phyloP scores from a whole-genome alignment of 306 rosid species.

The Corylus avellana region DNA sequence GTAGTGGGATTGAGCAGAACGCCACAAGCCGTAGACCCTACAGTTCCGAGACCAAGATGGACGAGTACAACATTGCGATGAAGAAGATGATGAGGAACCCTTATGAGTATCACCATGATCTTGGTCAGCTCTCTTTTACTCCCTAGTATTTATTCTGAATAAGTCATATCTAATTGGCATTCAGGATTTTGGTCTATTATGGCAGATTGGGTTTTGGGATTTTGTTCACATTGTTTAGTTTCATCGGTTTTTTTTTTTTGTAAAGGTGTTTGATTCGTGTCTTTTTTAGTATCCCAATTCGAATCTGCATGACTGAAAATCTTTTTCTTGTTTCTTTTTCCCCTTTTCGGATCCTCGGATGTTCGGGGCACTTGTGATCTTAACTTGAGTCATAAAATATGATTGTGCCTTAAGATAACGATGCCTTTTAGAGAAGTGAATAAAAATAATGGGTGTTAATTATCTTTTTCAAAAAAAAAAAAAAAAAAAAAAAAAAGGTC shows the following conservation, averaged over 20 bases:
- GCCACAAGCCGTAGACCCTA: conserved; percentile 33
- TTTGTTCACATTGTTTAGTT: neutral
- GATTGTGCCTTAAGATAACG: neutral
- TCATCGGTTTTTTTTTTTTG: too few species aligned
- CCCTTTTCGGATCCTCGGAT: neutral
- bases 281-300: neutral
- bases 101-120: conserved; percentile 91
- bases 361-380: neutral
- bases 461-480: neutral
- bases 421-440: neutral
- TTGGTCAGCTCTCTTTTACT: conserved; percentile 62
- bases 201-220: neutral
- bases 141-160: conserved; percentile 10
- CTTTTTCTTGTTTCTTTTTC: neutral
- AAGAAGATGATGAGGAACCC: conserved; percentile 94
- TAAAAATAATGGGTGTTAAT: neutral
- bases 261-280: neutral
- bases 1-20: conserved; percentile 49
- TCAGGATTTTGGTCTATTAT: neutral
- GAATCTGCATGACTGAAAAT: neutral
- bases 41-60: conserved; percentile 55
- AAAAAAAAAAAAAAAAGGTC: neutral
- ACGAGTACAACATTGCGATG: conserved; percentile 83
- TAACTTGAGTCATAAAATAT: neutral
- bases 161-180: conserved; percentile 7